These are phyloP conservation scores for Thraustotheca clavata DNA, from an alignment of 352 stramenopile species.

Conservation along the genomic window DNA sequence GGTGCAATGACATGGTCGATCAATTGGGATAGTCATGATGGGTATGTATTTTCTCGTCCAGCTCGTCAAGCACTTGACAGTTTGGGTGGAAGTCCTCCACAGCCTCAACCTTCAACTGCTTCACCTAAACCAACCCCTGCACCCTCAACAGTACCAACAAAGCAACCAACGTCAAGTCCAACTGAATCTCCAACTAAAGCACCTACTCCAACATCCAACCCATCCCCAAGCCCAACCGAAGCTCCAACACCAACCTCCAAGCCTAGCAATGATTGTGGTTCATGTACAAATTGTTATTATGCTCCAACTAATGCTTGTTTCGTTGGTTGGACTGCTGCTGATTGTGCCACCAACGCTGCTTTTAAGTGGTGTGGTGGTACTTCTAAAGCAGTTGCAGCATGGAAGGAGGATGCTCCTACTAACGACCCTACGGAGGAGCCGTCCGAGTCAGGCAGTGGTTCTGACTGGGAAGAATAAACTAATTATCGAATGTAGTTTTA, in stretches of 20 bases:
- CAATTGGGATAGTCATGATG: constrained; percentile 17
- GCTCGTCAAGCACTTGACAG: constrained; percentile 4
- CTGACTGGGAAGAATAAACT: too few species aligned
- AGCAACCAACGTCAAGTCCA: neutral
- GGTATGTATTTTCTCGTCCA: constrained; percentile 6
- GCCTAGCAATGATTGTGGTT: neutral
- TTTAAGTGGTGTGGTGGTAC: constrained; percentile 3
- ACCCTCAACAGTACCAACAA: neutral
- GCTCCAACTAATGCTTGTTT: constrained; percentile 4
- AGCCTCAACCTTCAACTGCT: neutral
- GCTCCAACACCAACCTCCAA: neutral
- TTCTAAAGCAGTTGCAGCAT: neutral
- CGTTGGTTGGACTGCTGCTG: constrained; percentile 7
- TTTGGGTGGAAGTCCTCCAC: neutral
- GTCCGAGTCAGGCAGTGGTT: too few species aligned
- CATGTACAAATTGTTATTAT: constrained; percentile 15
- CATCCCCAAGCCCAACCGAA: neutral
- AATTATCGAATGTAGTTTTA: too few species aligned
- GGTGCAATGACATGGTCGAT: constrained; percentile 17
- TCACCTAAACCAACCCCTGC: neutral
- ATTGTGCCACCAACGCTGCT: neutral
- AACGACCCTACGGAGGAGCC: too few species aligned
- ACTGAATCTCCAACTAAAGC: neutral
- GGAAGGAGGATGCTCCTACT: neutral
- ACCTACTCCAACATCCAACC: neutral